A percentile compares a stretch with the other conserved stretches of the same genome.
Evolutionary conservation across 768 basidiomycete genomes (phyloP).

Genomic region (Kwoniella europaea): DNA sequence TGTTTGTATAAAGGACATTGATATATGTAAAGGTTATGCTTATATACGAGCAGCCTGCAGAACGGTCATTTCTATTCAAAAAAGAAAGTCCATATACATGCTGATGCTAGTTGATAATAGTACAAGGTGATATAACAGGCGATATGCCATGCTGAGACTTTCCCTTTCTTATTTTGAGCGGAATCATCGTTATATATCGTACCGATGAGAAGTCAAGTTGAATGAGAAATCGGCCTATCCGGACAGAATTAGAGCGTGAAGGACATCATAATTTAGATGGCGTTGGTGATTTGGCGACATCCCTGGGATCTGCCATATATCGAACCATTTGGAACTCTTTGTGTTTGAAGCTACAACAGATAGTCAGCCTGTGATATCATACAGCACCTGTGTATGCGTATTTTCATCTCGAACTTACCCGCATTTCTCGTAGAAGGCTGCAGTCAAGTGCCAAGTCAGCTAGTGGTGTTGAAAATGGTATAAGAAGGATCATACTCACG

Average conservation of each 20-base stretch:
- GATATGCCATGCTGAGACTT: not conserved
- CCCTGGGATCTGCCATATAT: slow-evolving; percentile 43
- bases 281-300: slow-evolving; percentile 19
- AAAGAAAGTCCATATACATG: not conserved
- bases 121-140: not conserved
- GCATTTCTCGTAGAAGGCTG: slow-evolving; percentile 97
- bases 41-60: not conserved
- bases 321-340: slow-evolving; percentile 91
- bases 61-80: too few relatives aligned
- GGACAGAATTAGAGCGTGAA: too few relatives aligned
- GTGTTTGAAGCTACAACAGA: slow-evolving; percentile 63
- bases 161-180: too few relatives aligned
- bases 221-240: too few relatives aligned
- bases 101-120: not conserved
- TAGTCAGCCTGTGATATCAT: not conserved
- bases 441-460: slow-evolving; percentile 6
- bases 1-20: not conserved
- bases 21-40: too few relatives aligned
- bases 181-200: not conserved
- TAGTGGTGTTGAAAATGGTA: not conserved
- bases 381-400: not conserved
- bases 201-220: too few relatives aligned
- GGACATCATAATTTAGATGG: slow-evolving; percentile 15
- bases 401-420: slow-evolving; percentile 31
- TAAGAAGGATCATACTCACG: slow-evolving; percentile 65